Evolutionary conservation across 768 basidiomycete species (phyloP), one percentile per base, ranked within the genome.

Genomic region (Xerocomellus dryophilus): DNA sequence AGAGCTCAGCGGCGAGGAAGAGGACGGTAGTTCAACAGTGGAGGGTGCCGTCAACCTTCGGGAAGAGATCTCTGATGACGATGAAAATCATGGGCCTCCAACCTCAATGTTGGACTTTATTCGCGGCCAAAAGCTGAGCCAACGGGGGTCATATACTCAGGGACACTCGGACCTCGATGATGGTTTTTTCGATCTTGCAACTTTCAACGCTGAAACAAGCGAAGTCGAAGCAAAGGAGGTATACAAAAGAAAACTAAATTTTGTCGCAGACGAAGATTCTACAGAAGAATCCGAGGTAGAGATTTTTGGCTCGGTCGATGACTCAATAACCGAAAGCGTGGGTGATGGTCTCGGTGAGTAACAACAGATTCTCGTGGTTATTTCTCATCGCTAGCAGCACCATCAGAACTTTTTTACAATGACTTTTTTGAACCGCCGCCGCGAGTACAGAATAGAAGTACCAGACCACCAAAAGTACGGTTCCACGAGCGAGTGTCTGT

Each of bases 121-220:
- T 57, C 58, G 53, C 43, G 7, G 50, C 52, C 66, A 60, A 66
- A 64, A 49, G 62, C 62, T 69, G 39, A 48, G 27, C 40, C 21
- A 51, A 46, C 21, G 45, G 11, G 51, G 65, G 66, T 53, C 57
- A 51, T 41, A 63, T 58, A 43, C 59, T 56, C 18, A 60, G 8
- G 64, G 65, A 5, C 73, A 78, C 52, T 71, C 78, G 6, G 78
- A 79, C 40, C 80, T 98, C 27, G 87, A 98, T 69, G 96, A 98
- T 66, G 83, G 78, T 14, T 98, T 98, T 74, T 98, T 98, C 72
- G 80, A 88, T 57, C 79, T 99, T 43, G 82, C 83, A 27, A 78
- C 83, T 18, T 99, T 99, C 76, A 97, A 98, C 63, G 79, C 84
- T 3, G 84, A 93, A 67, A 86, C 87, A 2, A 90, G 91, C 67